These are phyloP conservation scores for Ensete glaucum DNA, from an alignment of 176 grass and related monocot species.

Conservation along the genomic window DNA sequence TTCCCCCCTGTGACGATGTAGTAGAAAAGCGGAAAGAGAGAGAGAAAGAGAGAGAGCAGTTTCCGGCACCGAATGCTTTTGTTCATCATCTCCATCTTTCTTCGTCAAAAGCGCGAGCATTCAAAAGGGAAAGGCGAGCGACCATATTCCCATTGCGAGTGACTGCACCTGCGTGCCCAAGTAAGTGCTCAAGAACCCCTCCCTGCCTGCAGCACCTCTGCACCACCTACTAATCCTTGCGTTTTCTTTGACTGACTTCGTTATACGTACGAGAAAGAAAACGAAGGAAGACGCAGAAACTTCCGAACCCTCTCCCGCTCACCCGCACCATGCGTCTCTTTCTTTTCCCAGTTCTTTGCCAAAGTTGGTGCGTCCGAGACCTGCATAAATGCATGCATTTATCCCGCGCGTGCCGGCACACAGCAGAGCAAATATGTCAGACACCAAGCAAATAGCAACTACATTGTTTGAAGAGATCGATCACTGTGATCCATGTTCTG, in stretches of 20 bases:
- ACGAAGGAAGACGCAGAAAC: background rate
- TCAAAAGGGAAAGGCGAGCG: background rate
- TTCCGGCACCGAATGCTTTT: background rate
- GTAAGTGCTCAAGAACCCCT: background rate
- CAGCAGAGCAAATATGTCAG: no score
- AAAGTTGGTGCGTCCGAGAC: background rate
- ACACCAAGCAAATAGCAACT: background rate
- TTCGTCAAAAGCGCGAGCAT: background rate
- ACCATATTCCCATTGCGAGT: background rate
- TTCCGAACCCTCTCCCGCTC: background rate
- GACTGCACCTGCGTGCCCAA: background rate
- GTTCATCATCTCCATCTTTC: conserved; percentile 1
- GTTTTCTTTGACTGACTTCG: background rate
- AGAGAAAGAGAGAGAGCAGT: no score
- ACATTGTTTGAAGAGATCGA: background rate
- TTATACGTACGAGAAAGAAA: no score
- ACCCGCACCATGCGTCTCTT: background rate
- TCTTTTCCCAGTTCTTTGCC: background rate
- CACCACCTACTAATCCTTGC: conserved; percentile 6
- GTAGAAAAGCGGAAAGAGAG: background rate
- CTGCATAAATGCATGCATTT: background rate
- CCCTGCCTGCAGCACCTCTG: background rate
- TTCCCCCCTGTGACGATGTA: background rate
- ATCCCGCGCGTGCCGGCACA: background rate
- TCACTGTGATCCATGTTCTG: background rate